These are phyloP conservation scores for Kuraishia floccosa DNA, from an alignment of 805 yeast genomes.

Conservation along the genomic window DNA sequence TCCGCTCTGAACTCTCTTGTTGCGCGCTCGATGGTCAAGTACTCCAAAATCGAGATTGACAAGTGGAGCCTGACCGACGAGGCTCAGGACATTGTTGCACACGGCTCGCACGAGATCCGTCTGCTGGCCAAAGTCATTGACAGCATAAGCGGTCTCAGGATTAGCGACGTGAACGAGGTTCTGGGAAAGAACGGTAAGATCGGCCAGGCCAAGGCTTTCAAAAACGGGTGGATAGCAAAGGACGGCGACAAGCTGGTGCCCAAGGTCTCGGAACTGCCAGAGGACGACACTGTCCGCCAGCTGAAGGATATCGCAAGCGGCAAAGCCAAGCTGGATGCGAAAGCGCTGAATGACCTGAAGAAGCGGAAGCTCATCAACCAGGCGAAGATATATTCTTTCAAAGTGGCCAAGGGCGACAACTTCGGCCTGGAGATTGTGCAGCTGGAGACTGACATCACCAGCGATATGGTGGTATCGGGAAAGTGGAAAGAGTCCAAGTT, in stretches of 20 bases:
- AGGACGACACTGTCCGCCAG: slow-evolving; percentile 56
- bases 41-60: slow-evolving; percentile 64
- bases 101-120: slow-evolving; percentile 89
- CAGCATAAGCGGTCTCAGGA: slow-evolving; percentile 69
- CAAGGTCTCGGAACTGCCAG: slow-evolving; percentile 43
- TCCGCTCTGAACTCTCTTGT: slow-evolving; percentile 81
- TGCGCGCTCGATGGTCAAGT: slow-evolving; percentile 73
- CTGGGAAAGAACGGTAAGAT: slow-evolving; percentile 79
- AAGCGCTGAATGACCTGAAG: slow-evolving; percentile 74
- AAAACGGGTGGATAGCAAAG: slow-evolving; percentile 91
- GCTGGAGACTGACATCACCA: slow-evolving; percentile 86
- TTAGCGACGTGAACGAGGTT: slow-evolving; percentile 59
- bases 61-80: slow-evolving; percentile 68
- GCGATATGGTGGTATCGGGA: slow-evolving; percentile 81
- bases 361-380: slow-evolving; percentile 79
- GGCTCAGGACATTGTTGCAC: slow-evolving; percentile 63
- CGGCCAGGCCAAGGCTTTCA: slow-evolving; percentile 97
- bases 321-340: slow-evolving; percentile 49
- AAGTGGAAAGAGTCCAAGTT: slow-evolving; percentile 76
- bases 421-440: slow-evolving; percentile 73
- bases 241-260: slow-evolving; percentile 72
- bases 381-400: slow-evolving; percentile 66
- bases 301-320: slow-evolving; percentile 43
- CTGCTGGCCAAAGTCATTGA: slow-evolving; percentile 64
- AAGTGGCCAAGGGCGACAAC: slow-evolving; percentile 69